Conservation (phyloP, 169 alveolate genomes). For the Miamiensis avidus region DNA sequence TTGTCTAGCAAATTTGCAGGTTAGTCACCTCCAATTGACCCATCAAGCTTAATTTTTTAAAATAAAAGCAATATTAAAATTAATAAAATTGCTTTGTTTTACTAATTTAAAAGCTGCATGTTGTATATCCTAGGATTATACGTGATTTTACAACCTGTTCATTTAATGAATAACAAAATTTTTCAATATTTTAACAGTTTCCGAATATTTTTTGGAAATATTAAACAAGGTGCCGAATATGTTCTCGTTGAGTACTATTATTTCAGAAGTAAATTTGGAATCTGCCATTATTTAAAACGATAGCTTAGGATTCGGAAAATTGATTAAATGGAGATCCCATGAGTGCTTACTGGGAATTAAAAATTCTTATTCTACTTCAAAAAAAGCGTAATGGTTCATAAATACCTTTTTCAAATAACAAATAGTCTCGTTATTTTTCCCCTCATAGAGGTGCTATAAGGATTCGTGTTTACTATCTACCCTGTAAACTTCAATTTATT, state of each 20-base stretch:
- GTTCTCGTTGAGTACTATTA: slow-evolving; percentile 18
- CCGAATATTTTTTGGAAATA: slow-evolving; percentile 27
- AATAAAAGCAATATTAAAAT: background rate
- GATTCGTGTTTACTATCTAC: slow-evolving; percentile 10
- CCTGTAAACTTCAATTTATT: slow-evolving; percentile 4
- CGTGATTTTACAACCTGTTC: background rate
- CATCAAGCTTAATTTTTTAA: background rate
- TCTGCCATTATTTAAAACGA: slow-evolving; percentile 38
- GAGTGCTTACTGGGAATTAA: slow-evolving; percentile 33
- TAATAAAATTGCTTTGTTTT: background rate
- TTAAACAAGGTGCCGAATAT: slow-evolving; percentile 26
- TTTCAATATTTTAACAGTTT: slow-evolving; percentile 18
- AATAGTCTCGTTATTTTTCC: slow-evolving; percentile 29
- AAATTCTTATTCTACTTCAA: slow-evolving; percentile 36
- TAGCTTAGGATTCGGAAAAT: slow-evolving; percentile 30
- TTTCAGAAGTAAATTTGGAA: slow-evolving; percentile 12
- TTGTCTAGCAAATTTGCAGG: background rate
- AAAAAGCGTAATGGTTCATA: slow-evolving; percentile 33
- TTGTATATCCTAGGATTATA: background rate
- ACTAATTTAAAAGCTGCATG: background rate
- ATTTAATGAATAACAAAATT: slow-evolving; percentile 34
- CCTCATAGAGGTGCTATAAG: slow-evolving; percentile 2
- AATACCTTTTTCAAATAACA: slow-evolving; percentile 31
- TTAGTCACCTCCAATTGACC: background rate
- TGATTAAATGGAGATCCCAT: slow-evolving; percentile 46